Conservation (phyloP, 2,329 filamentous ascomycete genomes). For the Pseudocercospora vitis region DNA sequence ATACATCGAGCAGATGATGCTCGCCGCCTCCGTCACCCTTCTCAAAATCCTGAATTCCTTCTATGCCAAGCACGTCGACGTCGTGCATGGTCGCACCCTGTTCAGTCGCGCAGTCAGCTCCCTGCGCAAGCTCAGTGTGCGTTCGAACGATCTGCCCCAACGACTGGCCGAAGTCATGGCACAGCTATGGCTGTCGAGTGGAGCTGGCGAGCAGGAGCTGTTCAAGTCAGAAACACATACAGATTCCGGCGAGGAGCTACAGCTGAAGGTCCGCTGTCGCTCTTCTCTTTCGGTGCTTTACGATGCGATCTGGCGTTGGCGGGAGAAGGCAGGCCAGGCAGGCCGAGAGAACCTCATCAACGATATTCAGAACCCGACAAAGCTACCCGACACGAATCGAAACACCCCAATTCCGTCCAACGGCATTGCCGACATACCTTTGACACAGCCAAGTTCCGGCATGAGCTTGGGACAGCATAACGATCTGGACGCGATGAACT, state of each 20-base stretch:
- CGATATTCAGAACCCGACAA: conserved; percentile 79
- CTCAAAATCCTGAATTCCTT: conserved; percentile 75
- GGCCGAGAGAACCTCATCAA: conserved; percentile 49
- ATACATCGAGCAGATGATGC: conserved; percentile 81
- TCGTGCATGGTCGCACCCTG: conserved; percentile 63
- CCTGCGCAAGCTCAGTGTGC: conserved; percentile 71
- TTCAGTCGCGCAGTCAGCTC: conserved; percentile 71
- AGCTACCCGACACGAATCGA: conserved; percentile 31
- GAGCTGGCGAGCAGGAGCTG: conserved; percentile 32
- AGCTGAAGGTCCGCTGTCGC: conserved; percentile 77
- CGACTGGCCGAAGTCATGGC: conserved; percentile 81
- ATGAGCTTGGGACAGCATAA: conserved; percentile 20
- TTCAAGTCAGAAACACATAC: conserved; percentile 31
- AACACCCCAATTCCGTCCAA: conserved; percentile 32
- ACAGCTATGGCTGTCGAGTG: conserved; percentile 72
- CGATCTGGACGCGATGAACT: conserved; percentile 32
- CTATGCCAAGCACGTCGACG: conserved; percentile 71
- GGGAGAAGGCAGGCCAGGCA: conserved; percentile 64
- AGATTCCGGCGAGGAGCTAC: conserved; percentile 54
- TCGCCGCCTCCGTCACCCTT: conserved; percentile 75
- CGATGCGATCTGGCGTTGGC: conserved; percentile 83
- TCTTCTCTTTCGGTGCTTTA: conserved; percentile 85
- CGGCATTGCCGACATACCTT: conserved; percentile 21
- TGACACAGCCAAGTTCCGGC: conserved; percentile 17
- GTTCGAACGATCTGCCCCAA: conserved; percentile 76